phyloP scores from a whole-genome alignment of 129 eudicot species.

The Sambucus nigra region DNA sequence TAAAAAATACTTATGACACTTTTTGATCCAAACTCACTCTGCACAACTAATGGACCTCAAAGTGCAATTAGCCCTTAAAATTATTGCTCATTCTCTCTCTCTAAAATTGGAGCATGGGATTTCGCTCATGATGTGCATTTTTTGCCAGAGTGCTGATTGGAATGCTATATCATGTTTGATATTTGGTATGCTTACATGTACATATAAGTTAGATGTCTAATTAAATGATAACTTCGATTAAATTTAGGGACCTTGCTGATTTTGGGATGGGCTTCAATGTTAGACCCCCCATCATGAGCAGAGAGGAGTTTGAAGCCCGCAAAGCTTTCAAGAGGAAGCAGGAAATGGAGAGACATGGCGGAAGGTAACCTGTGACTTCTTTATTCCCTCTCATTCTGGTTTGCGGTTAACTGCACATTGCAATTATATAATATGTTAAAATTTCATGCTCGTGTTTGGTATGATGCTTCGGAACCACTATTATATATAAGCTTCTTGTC shows the following conservation, averaged over 20 bases:
- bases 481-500: background rate
- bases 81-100: background rate
- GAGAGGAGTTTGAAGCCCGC: conserved; percentile 93
- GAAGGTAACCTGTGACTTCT: conserved; percentile 40
- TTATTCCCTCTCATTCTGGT: background rate
- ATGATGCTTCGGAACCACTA: background rate
- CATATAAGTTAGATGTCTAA: background rate
- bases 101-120: background rate
- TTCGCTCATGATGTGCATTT: background rate
- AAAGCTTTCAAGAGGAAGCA: conserved; percentile 67
- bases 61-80: no score
- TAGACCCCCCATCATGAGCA: conserved; percentile 62
- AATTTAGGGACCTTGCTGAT: conserved; percentile 68
- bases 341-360: conserved; percentile 61
- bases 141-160: background rate
- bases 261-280: conserved; percentile 69
- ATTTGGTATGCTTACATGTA: conserved; percentile 2
- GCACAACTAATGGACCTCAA: no score
- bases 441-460: background rate
- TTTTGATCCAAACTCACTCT: no score
- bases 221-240: background rate
- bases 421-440: background rate
- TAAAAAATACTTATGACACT: no score
- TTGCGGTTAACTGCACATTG: background rate
- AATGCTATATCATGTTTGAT: background rate